Evolutionary conservation across 2,329 filamentous ascomycete species (phyloP).

Genomic region (Cercospora berteroae): DNA sequence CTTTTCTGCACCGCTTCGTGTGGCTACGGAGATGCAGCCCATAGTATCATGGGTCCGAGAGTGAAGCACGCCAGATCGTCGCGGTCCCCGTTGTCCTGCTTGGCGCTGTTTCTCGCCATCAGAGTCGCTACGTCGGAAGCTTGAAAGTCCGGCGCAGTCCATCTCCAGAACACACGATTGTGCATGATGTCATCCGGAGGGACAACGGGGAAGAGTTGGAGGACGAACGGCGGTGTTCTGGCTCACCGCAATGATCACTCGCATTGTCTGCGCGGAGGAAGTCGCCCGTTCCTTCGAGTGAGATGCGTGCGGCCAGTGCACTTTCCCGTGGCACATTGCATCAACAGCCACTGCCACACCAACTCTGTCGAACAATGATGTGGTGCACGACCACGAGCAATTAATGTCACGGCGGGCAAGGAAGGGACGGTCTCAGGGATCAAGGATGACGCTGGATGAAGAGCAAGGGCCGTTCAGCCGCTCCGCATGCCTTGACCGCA

Average conservation of each 20-base stretch:
- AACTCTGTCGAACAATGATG: neutral
- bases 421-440: neutral
- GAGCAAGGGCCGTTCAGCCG: neutral
- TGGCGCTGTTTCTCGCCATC: neutral
- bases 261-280: neutral
- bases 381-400: neutral
- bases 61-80: neutral
- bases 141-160: neutral
- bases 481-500: neutral
- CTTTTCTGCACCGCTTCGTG: neutral
- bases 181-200: neutral
- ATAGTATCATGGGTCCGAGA: neutral
- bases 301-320: neutral
- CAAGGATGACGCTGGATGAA: neutral
- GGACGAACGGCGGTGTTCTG: neutral
- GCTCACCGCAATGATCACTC: neutral
- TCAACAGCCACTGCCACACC: neutral
- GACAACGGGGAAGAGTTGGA: neutral
- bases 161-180: neutral
- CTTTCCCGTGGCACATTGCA: neutral
- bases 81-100: neutral
- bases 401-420: neutral
- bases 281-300: neutral
- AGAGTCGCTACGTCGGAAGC: neutral
- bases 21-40: neutral